Percentiles rank a stretch among this genome's conserved stretches.
Evolutionary conservation across 495 filamentous ascomycete genomes (phyloP).

Genomic region (Penicillium cosmopolitanum): DNA sequence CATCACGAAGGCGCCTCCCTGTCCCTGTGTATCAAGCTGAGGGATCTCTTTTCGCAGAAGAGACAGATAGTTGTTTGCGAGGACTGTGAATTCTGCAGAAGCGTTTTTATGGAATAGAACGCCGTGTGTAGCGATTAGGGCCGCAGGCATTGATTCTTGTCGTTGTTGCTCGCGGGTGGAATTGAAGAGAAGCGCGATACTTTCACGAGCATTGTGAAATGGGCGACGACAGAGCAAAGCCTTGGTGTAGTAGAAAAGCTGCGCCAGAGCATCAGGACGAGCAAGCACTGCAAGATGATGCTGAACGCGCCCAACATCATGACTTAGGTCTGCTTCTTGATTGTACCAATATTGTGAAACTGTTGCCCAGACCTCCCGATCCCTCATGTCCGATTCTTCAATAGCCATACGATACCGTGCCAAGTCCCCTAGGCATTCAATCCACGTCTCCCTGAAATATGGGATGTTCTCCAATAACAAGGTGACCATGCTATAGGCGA

Average conservation of each 20-base stretch:
- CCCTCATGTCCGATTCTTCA: constrained; percentile 69
- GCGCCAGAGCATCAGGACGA: constrained; percentile 70
- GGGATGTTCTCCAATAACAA: constrained; percentile 76
- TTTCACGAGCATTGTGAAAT: constrained; percentile 66
- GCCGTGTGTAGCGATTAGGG: constrained; percentile 67
- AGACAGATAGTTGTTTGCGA: constrained; percentile 53
- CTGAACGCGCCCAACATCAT: constrained; percentile 73
- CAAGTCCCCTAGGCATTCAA: constrained; percentile 85
- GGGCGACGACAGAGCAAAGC: constrained; percentile 51
- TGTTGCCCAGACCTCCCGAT: constrained; percentile 77
- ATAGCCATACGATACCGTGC: constrained; percentile 78
- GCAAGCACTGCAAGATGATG: constrained; percentile 86
- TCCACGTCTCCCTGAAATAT: constrained; percentile 82
- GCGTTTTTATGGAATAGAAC: constrained; percentile 64
- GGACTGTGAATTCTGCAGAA: constrained; percentile 47
- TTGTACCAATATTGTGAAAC: constrained; percentile 82
- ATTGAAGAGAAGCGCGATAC: constrained; percentile 70
- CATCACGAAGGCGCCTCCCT: constrained; percentile 60
- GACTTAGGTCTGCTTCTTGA: constrained; percentile 72
- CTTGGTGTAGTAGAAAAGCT: constrained; percentile 74
- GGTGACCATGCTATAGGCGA: constrained; percentile 82
- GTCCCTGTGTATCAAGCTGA: constrained; percentile 57
- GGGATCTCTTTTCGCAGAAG: constrained; percentile 62
- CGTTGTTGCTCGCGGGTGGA: constrained; percentile 51
- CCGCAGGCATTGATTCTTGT: constrained; percentile 38